A percentile compares a stretch with the other conserved stretches of the same genome.
Evolutionary conservation across 2,329 filamentous ascomycete genomes (phyloP).

Genomic region (Akanthomyces dipterigenus): DNA sequence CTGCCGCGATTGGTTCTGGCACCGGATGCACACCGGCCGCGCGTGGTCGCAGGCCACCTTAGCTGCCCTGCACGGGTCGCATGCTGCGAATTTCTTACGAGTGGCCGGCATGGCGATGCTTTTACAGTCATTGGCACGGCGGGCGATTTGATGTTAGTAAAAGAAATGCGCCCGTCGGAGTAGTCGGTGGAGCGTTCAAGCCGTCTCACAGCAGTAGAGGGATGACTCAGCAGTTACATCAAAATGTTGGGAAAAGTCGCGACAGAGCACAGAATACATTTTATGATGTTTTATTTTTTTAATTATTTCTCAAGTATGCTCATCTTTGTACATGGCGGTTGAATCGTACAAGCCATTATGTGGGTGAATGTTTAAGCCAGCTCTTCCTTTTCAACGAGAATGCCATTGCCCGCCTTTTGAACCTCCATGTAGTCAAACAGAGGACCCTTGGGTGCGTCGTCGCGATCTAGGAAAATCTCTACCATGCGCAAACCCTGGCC

Average conservation of each 20-base stretch:
- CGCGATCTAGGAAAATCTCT: conserved; percentile 25
- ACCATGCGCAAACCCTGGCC: conserved; percentile 26
- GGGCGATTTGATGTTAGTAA: neutral
- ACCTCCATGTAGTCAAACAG: conserved; percentile 14
- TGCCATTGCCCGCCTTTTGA: conserved; percentile 13
- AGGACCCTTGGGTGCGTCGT: conserved; percentile 23
- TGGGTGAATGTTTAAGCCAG: neutral
- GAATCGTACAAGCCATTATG: neutral
- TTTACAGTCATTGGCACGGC: neutral
- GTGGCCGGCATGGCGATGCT: conserved; percentile 5
- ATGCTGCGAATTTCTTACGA: conserved; percentile 15
- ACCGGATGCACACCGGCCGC: conserved; percentile 22
- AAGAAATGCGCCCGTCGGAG: conserved; percentile 1
- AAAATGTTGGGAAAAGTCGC: too few relatives aligned
- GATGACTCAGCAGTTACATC: conserved; percentile 3
- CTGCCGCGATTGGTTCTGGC: conserved; percentile 13
- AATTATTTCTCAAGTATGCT: neutral
- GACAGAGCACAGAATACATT: neutral
- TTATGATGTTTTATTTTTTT: neutral
- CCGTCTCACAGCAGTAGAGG: neutral
- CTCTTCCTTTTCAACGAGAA: conserved; percentile 8
- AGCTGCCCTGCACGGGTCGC: conserved; percentile 23
- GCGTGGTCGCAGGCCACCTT: conserved; percentile 22
- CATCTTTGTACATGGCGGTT: neutral
- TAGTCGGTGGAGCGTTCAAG: neutral